These are phyloP conservation scores for Pogostemon cablin DNA, from an alignment of 257 asterid species.

Conservation along the genomic window DNA sequence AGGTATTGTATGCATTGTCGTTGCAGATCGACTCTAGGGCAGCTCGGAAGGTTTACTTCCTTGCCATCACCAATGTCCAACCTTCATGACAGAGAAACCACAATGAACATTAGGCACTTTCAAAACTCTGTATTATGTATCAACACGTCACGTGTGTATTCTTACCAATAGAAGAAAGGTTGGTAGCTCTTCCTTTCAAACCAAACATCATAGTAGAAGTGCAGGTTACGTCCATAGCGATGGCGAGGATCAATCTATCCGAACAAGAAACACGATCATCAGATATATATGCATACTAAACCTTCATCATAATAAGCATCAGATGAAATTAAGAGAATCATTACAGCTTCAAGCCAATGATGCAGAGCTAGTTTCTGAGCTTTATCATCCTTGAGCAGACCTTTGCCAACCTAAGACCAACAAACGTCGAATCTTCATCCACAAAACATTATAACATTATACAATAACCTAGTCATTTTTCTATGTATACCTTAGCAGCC, in stretches of 20 bases:
- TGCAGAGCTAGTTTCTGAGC: constrained; percentile 78
- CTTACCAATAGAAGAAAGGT: constrained; percentile 82
- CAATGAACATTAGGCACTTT: background rate
- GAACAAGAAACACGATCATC: background rate
- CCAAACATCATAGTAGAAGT: constrained; percentile 70
- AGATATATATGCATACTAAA: constrained; percentile 11
- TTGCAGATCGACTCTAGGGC: constrained; percentile 56
- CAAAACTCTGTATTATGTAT: background rate
- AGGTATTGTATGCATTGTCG: constrained; percentile 67
- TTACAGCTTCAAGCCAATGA: constrained; percentile 88
- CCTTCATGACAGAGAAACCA: constrained; percentile 42
- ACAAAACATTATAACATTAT: too few relatives aligned
- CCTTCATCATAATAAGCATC: background rate
- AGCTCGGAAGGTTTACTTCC: constrained; percentile 55
- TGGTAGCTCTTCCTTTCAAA: constrained; percentile 56
- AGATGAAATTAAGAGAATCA: constrained; percentile 20
- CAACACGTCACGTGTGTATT: background rate
- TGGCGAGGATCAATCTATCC: constrained; percentile 79
- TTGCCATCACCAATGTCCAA: constrained; percentile 76
- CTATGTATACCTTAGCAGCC: constrained; percentile 58
- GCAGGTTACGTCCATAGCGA: constrained; percentile 76
- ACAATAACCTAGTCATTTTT: background rate
- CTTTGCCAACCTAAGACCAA: constrained; percentile 66
- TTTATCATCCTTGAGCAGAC: constrained; percentile 64
- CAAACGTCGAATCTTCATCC: background rate